Evolutionary conservation across 805 yeast genomes (phyloP), one percentile per base, ranked within the genome.

Genomic region (Wickerhamomyces ciferrii): DNA sequence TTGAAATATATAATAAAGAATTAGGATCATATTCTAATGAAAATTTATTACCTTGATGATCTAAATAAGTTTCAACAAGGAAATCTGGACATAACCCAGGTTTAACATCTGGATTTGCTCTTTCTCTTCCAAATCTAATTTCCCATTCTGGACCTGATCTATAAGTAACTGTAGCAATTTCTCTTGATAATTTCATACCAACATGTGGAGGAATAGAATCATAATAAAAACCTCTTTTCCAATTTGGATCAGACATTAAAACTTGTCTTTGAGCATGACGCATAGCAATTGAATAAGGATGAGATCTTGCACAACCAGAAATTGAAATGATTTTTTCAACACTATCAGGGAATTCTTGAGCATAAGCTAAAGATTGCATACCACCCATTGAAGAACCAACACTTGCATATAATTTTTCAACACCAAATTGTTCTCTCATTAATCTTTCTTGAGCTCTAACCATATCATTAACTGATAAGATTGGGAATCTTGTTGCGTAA

Each of bases 91-190:
- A 91, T 29, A 91, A 70, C 0, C 96, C 96, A 3, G 97, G 96
- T 14, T 84, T 78, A 50, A 72, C 73, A 1, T 80, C 69, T 18
- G 89, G 92, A 60, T 88, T 90, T 0, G 95, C 84, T 49, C 97
- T 72, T 55, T 85, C 88, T 46, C 95, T 79, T 4, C 96, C 96
- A 63, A 91, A 91, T 49, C 97, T 70, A 50, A 82, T 79, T 63
- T 91, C 97, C 97, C 97, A 91, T 66, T 91, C 97, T 2, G 97
- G 97, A 2, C 97, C 97, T 1, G 96, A 87, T 54, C 97, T 74
- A 64, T 91, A 91, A 0, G 97, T 89, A 46, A 91, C 87, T 0
- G 97, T 91, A 29, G 97, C 97, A 42, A 91, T 88, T 63, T 89
- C 96, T 52, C 97, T 75, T 2, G 97, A 92, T 34, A 91, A 74